Evolutionary conservation across 495 filamentous ascomycete genomes (phyloP).

Genomic region (Hypoxylon trugodes): DNA sequence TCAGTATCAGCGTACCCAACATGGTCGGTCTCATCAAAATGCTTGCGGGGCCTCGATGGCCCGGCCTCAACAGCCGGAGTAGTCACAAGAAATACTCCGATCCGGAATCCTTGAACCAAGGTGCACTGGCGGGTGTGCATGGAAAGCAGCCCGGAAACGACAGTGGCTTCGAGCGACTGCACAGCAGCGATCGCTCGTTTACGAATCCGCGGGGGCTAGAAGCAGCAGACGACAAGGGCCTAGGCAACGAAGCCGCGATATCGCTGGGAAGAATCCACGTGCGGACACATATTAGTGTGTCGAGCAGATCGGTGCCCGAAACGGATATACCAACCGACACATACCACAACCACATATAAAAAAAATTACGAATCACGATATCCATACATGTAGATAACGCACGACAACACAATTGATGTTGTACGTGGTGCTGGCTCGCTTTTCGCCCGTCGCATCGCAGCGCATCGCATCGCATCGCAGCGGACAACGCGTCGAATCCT

Average conservation of each 20-base stretch:
- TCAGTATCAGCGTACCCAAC: slow-evolving; percentile 20
- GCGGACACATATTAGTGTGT: slow-evolving; percentile 9
- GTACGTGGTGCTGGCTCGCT: too few relatives aligned
- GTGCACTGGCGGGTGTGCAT: background rate
- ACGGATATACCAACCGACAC: background rate
- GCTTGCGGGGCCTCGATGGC: slow-evolving; percentile 3
- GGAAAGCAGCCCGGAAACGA: background rate
- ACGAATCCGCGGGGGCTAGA: background rate
- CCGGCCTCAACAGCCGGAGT: background rate
- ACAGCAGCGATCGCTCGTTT: too few relatives aligned
- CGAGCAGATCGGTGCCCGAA: background rate
- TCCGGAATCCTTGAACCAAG: background rate
- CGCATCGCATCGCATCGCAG: too few relatives aligned
- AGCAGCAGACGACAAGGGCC: background rate
- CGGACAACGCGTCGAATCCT: too few relatives aligned
- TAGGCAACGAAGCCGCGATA: background rate
- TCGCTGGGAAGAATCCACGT: slow-evolving; percentile 11
- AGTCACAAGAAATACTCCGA: slow-evolving; percentile 3
- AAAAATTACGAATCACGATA: background rate
- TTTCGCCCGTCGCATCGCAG: too few relatives aligned
- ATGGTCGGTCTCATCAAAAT: slow-evolving; percentile 10
- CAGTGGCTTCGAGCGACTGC: slow-evolving; percentile 14
- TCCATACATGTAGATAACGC: too few relatives aligned
- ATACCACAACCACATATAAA: background rate
- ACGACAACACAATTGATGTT: too few relatives aligned